Base-by-base conservation (phyloP, 2,329 filamentous ascomycete genomes). In the Alternaria brassicicola region DNA sequence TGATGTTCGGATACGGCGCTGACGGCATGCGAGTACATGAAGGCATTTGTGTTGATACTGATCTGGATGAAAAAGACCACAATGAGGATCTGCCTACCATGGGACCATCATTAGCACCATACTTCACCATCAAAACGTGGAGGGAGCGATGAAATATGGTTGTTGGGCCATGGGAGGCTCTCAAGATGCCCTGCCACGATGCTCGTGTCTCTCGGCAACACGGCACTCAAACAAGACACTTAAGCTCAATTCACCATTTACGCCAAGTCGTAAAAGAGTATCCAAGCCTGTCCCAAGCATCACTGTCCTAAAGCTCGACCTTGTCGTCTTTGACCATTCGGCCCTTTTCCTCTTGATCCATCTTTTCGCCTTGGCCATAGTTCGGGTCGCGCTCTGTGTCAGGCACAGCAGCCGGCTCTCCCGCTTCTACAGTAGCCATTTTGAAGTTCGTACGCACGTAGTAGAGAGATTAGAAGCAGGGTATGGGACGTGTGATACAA, bases 31-130 rank as follows among this genome's bases (percentile, higher is more conserved):
- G 81, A 78, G 61, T 82, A 85, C 51, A 84, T 76, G 8, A 81
- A 80, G 0, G 83, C 81, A 65, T 85, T 85, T 66, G 83, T 81
- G 69, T 85, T 86, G 77, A 84, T 84, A 15, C 78, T 81, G 23
- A 82, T 79, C 61, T 85, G 83, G 8, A 85, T 81, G 36, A 80
- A 70, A 70, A 85, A 84, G 64, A 85, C 82, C 60, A 82, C 77
- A 25, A 72, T 74, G 33, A 86, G 76, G 51, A 84, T 82, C 58
- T 72, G 72, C 84, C 61, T 65, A 10, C 8, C 19, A n/a, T 35
- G 13, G 12, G 13, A n/a, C 15, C n/a, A 21, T 17, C 23, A 9
- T 41, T 8, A 57, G 39, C 5, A 23, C 30, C 19, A 21, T 33
- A 25, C 2, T 7, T 6, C 21, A 33, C 21, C 30, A 35, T 33